phyloP scores from a whole-genome alignment of 2,329 filamentous ascomycete species.

The Pleoardoris graminearum region DNA sequence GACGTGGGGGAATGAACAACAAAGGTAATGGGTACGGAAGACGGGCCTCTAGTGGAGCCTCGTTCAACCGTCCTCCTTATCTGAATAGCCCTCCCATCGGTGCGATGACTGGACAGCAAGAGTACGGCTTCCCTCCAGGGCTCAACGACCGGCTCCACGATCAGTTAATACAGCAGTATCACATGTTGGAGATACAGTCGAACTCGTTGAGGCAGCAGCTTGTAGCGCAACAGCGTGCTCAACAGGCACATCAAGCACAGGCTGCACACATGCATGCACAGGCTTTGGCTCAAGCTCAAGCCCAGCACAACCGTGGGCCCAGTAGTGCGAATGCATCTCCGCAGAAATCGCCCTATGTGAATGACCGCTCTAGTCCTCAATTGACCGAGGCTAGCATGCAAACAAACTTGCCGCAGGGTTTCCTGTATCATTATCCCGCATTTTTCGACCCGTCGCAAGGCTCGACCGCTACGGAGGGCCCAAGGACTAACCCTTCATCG shows the following conservation, averaged over 20 bases:
- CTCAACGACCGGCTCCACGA: slow-evolving; percentile 52
- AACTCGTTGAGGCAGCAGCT: slow-evolving; percentile 43
- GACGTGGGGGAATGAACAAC: slow-evolving; percentile 52
- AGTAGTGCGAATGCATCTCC: slow-evolving; percentile 47
- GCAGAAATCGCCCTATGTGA: slow-evolving; percentile 42
- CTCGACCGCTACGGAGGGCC: slow-evolving; percentile 47
- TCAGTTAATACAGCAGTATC: slow-evolving; percentile 55
- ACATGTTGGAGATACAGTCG: slow-evolving; percentile 50
- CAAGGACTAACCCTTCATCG: slow-evolving; percentile 54
- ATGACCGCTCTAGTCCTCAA: slow-evolving; percentile 38
- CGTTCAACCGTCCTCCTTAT: slow-evolving; percentile 46
- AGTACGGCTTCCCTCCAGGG: slow-evolving; percentile 47
- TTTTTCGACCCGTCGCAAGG: slow-evolving; percentile 47
- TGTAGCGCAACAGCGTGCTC: slow-evolving; percentile 42
- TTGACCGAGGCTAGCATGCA: slow-evolving; percentile 34
- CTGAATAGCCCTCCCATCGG: slow-evolving; percentile 50
- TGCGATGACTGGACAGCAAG: slow-evolving; percentile 39
- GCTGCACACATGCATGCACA: slow-evolving; percentile 44
- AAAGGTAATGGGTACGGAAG: slow-evolving; percentile 51
- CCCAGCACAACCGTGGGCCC: slow-evolving; percentile 30
- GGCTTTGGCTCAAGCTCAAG: slow-evolving; percentile 42
- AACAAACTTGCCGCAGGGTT: slow-evolving; percentile 44
- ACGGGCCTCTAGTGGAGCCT: slow-evolving; percentile 61
- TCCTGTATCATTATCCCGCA: slow-evolving; percentile 53
- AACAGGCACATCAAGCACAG: slow-evolving; percentile 45